phyloP scores from a whole-genome alignment of 257 asterid species.

The Solanum dulcamara region DNA sequence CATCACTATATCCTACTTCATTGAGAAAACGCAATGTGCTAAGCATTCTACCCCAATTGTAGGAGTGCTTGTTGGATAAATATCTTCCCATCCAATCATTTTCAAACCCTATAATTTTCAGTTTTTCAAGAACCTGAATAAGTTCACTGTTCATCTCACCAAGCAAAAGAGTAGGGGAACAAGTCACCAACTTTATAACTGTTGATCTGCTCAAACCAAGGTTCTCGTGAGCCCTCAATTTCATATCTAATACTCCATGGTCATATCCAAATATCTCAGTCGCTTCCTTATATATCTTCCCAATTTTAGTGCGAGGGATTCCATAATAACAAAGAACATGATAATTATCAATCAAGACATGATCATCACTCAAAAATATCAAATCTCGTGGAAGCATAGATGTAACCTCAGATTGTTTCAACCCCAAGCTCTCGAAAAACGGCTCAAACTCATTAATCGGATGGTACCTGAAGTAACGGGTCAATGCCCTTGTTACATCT shows the following conservation, averaged over 20 bases:
- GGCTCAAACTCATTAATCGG: slow-evolving; percentile 96
- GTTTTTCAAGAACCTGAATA: slow-evolving; percentile 37
- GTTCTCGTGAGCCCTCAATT: slow-evolving; percentile 51
- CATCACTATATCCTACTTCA: slow-evolving; percentile 52
- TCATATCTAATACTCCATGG: slow-evolving; percentile 31
- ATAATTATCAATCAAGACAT: slow-evolving; percentile 50
- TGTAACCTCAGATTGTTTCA: slow-evolving; percentile 32
- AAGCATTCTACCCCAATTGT: slow-evolving; percentile 55
- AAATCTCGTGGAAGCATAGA: slow-evolving; percentile 54
- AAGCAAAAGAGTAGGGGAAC: slow-evolving; percentile 56
- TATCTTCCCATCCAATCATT: slow-evolving; percentile 59
- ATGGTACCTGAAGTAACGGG: slow-evolving; percentile 53
- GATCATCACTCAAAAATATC: slow-evolving; percentile 60
- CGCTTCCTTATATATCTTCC: slow-evolving; percentile 67
- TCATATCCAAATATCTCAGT: slow-evolving; percentile 38
- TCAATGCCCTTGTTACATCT: slow-evolving; percentile 43
- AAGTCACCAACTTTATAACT: slow-evolving; percentile 50
- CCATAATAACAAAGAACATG: slow-evolving; percentile 65
- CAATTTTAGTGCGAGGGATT: slow-evolving; percentile 59
- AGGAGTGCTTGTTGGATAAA: slow-evolving; percentile 33
- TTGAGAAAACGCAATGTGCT: slow-evolving; percentile 44
- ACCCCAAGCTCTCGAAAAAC: slow-evolving; percentile 84
- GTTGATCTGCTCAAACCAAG: slow-evolving; percentile 52
- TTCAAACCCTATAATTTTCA: slow-evolving; percentile 38
- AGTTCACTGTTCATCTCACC: slow-evolving; percentile 38